Conservation (phyloP, 2,329 filamentous ascomycete species). For the Fonsecaea nubica region DNA sequence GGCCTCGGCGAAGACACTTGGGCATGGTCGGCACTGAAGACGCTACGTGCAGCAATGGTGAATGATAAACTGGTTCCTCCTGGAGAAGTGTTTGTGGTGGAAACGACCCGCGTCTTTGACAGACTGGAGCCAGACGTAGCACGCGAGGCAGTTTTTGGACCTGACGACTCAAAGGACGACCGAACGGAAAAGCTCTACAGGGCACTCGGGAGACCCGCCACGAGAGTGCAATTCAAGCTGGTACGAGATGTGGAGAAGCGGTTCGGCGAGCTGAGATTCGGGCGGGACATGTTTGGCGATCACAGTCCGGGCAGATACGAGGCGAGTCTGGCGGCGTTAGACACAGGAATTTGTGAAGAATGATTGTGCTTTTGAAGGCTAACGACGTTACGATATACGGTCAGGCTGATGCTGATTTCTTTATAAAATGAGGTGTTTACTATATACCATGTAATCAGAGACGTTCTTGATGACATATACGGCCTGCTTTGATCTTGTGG, state of each 20-base stretch:
- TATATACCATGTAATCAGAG: background rate
- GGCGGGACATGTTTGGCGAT: constrained; percentile 75
- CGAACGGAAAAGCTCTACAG: constrained; percentile 40
- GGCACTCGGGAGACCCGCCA: constrained; percentile 68
- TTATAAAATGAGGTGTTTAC: background rate
- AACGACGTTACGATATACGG: background rate
- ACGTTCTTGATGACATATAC: background rate
- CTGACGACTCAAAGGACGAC: constrained; percentile 47
- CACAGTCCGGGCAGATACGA: constrained; percentile 79
- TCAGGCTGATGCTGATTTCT: background rate
- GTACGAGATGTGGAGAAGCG: constrained; percentile 72
- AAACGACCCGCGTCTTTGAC: constrained; percentile 70
- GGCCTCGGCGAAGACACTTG: constrained; percentile 69
- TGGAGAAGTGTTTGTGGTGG: constrained; percentile 76
- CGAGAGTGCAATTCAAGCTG: constrained; percentile 72
- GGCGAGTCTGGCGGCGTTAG: constrained; percentile 68
- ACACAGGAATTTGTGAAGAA: constrained; percentile 52
- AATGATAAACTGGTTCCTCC: constrained; percentile 74
- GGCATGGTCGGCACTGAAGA: constrained; percentile 71
- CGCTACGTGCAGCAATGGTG: constrained; percentile 70
- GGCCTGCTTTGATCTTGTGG: too few species aligned
- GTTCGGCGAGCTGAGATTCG: constrained; percentile 74
- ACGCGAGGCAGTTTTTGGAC: constrained; percentile 53
- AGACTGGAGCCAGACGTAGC: constrained; percentile 59
- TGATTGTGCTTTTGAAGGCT: constrained; percentile 16